Conservation (phyloP, 495 filamentous ascomycete species). For the Penicillium soppii region DNA sequence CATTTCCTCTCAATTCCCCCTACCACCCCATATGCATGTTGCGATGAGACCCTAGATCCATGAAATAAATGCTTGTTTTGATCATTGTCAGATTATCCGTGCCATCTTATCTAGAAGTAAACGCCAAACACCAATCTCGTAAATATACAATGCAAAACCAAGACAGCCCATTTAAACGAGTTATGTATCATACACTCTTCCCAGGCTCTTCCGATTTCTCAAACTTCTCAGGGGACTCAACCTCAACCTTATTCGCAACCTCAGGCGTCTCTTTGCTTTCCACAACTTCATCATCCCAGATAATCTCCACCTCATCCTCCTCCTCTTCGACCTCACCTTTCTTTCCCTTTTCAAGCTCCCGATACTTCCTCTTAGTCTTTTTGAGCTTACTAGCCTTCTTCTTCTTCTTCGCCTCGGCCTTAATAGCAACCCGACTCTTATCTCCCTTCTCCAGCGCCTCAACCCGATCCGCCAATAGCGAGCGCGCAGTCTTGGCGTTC, state of each 20-base stretch:
- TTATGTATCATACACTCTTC: not conserved
- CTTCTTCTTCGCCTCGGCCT: slow-evolving; percentile 52
- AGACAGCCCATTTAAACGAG: too few relatives aligned
- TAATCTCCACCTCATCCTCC: slow-evolving; percentile 41
- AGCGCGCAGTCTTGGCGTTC: slow-evolving; percentile 84
- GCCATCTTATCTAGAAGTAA: not conserved
- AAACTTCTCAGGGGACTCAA: not conserved
- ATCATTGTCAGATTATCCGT: not conserved
- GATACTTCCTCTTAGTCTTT: slow-evolving; percentile 67
- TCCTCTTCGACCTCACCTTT: slow-evolving; percentile 41
- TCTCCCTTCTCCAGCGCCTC: slow-evolving; percentile 66
- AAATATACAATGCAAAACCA: not conserved
- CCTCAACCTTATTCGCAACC: not conserved
- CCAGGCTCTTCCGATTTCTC: not conserved
- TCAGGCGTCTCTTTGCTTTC: not conserved
- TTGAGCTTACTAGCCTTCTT: slow-evolving; percentile 67
- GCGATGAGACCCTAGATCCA: slow-evolving; percentile 14
- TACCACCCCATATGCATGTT: slow-evolving; percentile 6
- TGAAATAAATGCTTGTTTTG: slow-evolving; percentile 8
- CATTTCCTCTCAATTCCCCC: not conserved
- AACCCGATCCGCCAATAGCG: slow-evolving; percentile 71
- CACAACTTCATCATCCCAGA: slow-evolving; percentile 3
- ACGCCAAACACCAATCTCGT: not conserved
- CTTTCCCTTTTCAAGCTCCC: slow-evolving; percentile 44
- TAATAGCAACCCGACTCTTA: slow-evolving; percentile 55